A percentile compares a stretch with the other conserved stretches of the same genome.
These are phyloP conservation scores for Tricholoma sp. DNA, from an alignment of 768 basidiomycete genomes.

Conservation along the genomic window DNA sequence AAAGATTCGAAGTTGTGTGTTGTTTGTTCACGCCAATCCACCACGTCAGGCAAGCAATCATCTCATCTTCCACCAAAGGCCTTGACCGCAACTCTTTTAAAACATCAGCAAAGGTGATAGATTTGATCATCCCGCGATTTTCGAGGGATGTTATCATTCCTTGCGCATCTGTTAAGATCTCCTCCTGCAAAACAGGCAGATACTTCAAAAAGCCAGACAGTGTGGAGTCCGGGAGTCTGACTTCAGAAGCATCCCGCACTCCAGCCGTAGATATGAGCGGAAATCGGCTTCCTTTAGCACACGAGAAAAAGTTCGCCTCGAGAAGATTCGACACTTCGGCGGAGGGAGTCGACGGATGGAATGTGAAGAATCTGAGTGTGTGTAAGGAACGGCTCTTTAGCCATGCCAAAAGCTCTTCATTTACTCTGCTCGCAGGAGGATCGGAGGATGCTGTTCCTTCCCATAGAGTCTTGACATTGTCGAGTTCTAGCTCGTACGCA, in stretches of 20 bases:
- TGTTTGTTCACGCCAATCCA: constrained; percentile 49
- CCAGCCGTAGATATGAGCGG: constrained; percentile 75
- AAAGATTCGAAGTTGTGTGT: constrained; percentile 31
- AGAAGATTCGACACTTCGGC: constrained; percentile 66
- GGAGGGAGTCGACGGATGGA: constrained; percentile 83
- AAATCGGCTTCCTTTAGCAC: constrained; percentile 44
- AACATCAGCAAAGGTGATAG: constrained; percentile 80
- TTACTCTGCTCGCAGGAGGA: constrained; percentile 21
- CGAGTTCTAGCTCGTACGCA: constrained; percentile 82
- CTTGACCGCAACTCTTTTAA: constrained; percentile 66
- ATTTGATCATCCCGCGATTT: constrained; percentile 57
- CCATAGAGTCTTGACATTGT: constrained; percentile 57
- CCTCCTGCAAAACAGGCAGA: constrained; percentile 67
- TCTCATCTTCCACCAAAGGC: constrained; percentile 67
- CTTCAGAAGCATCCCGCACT: constrained; percentile 55
- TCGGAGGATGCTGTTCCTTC: constrained; percentile 35
- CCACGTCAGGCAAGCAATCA: constrained; percentile 84
- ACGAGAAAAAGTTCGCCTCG: constrained; percentile 76
- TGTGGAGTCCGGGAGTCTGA: constrained; percentile 68
- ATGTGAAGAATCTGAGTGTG: constrained; percentile 85
- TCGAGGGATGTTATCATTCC: constrained; percentile 59
- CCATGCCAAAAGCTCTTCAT: constrained; percentile 41
- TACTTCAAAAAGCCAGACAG: constrained; percentile 73
- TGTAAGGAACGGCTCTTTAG: constrained; percentile 66
- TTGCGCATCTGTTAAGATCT: constrained; percentile 50